phyloP scores from a whole-genome alignment of 495 filamentous ascomycete species.

The Ascodesmis nigricans region DNA sequence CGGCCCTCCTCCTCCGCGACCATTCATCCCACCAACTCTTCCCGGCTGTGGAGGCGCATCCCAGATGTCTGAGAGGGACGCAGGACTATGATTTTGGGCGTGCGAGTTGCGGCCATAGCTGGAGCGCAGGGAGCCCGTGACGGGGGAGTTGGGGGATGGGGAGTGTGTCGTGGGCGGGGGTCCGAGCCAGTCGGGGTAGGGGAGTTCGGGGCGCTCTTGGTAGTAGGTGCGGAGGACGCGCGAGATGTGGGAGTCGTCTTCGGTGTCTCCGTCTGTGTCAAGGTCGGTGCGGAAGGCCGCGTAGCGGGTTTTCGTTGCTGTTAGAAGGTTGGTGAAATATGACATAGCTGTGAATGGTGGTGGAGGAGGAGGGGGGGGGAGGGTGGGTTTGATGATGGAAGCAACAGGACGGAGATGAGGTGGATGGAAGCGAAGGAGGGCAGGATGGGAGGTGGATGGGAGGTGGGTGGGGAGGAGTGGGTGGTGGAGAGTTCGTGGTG shows the following conservation, averaged over 20 bases:
- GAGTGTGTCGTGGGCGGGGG: conserved; percentile 29
- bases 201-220: conserved; percentile 50
- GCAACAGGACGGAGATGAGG: no score
- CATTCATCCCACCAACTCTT: conserved; percentile 28
- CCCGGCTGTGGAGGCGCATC: conserved; percentile 33
- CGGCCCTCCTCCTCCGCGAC: conserved; percentile 33
- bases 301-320: conserved; percentile 21
- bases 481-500: no score
- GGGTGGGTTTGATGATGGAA: no score
- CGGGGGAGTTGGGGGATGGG: conserved; percentile 33
- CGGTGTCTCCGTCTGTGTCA: conserved; percentile 75
- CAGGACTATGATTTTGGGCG: conserved; percentile 26
- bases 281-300: conserved; percentile 15
- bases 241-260: conserved; percentile 86
- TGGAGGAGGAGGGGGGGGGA: no score
- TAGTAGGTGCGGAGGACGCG: conserved; percentile 88
- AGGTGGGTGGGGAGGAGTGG: no score
- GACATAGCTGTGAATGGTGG: no score
- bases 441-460: no score
- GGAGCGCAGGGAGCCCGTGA: conserved; percentile 26
- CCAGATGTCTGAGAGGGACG: conserved; percentile 63
- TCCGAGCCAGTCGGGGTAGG: conserved; percentile 72
- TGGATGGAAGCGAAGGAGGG: no score
- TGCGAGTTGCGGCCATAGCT: conserved; percentile 29
- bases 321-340: conserved; percentile 21